Base-by-base conservation (phyloP, 2,329 filamentous ascomycete species). In the Sarocladiaceae sp. region DNA sequence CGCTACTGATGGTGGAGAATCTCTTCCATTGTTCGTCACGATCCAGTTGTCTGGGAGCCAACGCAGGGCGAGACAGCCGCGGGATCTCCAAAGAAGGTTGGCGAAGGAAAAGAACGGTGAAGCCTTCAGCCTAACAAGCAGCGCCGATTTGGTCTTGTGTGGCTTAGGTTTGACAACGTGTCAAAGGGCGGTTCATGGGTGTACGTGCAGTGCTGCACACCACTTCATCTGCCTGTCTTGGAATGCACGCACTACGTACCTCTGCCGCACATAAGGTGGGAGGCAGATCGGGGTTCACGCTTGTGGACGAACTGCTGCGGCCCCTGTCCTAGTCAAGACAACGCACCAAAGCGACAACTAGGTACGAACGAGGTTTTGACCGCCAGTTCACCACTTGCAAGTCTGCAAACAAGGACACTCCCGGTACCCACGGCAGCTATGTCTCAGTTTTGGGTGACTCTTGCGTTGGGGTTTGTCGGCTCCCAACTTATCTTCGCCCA, bases 341-440 rank as follows among this genome's bases (percentile, higher is more conserved):
- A 42, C 46, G 31, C 46, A 48, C 39, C 41, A 44, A 45, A 24
- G 45, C 40, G 26, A 27, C 21, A 27, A 45, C 43, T 23, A 26
- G 20, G 31, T 27, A 34, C 20, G 37, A 41, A n/a, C n/a, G n/a
- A n/a, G n/a, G 21, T 48, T 47, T 55, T 72, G 69, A 72, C 69
- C 69, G 69, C 69, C 68, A 72, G 65, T 72, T 72, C 65, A 64
- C 64, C 60, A 57, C 15, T 15, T 29, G 15, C 37, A 41, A 5
- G 29, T 26, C 23, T 29, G 15, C 37, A 41, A 5, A 41, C 23
- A 41, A n/a, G 37, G 37, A 41, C 29, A 29, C 20, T 24, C 37
- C 37, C 23, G 37, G 37, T 19, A 41, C 20, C 37, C 37, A 41
- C 37, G 37, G 24, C 20, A 43, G 40, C 40, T 19, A 43, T 43